Percentiles rank a stretch among this genome's conserved stretches.
Evolutionary conservation across 2,329 filamentous ascomycete species (phyloP).

Genomic region (Aspergillus piperis): DNA sequence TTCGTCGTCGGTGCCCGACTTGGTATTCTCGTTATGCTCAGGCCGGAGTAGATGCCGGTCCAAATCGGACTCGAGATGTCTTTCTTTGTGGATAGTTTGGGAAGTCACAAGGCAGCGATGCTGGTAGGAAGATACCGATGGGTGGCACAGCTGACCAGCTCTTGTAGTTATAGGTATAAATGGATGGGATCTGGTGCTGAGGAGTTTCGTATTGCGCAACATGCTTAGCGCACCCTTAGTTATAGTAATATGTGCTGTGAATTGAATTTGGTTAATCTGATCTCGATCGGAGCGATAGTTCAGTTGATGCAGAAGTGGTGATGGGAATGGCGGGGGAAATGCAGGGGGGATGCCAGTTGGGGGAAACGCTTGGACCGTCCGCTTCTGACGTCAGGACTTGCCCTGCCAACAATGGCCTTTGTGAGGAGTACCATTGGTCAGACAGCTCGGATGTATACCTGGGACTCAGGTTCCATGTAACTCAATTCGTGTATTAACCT

Average conservation of each 20-base stretch:
- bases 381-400: not conserved
- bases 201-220: not conserved
- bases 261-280: not conserved
- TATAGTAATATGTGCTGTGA: not conserved
- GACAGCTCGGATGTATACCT: not conserved
- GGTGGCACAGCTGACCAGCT: not conserved
- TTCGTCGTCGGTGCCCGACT: conserved; percentile 31
- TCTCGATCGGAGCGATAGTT: not conserved
- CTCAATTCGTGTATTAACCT: not conserved
- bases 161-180: not conserved
- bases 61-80: conserved; percentile 3
- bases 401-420: not conserved
- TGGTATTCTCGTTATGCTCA: conserved; percentile 23
- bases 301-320: not conserved
- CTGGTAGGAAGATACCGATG: not conserved
- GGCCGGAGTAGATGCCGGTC: conserved; percentile 25
- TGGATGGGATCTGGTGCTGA: not conserved
- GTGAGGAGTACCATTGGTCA: not conserved
- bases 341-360: not conserved
- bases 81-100: not conserved
- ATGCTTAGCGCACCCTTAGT: not conserved
- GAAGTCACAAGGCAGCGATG: not conserved
- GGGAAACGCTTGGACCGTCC: not conserved
- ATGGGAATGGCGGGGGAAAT: not conserved
- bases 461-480: not conserved